Conservation (phyloP, 2,329 filamentous ascomycete genomes). For the Paramyrothecium sp. region DNA sequence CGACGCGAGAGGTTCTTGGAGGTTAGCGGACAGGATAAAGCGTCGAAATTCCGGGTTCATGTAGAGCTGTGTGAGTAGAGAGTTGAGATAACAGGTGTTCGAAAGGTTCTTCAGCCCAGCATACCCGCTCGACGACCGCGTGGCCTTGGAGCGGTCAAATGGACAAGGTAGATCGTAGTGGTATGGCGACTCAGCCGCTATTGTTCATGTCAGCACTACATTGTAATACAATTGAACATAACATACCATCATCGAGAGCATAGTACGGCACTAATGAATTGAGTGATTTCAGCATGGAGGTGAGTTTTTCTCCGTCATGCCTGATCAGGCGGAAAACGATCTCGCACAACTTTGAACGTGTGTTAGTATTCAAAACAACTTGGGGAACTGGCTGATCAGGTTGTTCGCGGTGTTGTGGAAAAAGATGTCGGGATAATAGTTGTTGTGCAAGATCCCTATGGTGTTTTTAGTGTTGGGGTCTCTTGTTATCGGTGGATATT, state of each 20-base stretch:
- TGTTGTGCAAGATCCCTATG: constrained; percentile 27
- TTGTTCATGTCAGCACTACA: constrained; percentile 4
- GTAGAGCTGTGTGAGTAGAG: constrained; percentile 88
- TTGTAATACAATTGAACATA: too few species aligned
- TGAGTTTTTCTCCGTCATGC: constrained; percentile 46
- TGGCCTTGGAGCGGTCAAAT: constrained; percentile 64
- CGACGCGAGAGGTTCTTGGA: constrained; percentile 51
- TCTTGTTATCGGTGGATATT: background rate
- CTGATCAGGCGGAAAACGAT: constrained; percentile 58
- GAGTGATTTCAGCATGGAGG: constrained; percentile 44
- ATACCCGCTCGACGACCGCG: constrained; percentile 79
- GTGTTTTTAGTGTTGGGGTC: constrained; percentile 5
- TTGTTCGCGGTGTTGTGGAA: constrained; percentile 49
- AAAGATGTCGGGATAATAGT: constrained; percentile 65
- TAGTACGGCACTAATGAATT: constrained; percentile 35
- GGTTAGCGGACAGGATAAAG: constrained; percentile 71
- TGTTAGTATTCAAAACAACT: constrained; percentile 50
- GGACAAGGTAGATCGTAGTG: constrained; percentile 58
- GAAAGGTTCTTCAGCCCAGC: constrained; percentile 89
- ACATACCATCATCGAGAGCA: constrained; percentile 33
- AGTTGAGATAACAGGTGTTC: constrained; percentile 97
- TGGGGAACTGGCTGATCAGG: constrained; percentile 28
- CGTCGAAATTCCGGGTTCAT: constrained; percentile 88
- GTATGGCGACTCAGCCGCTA: constrained; percentile 44
- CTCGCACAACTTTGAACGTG: constrained; percentile 59